These are phyloP conservation scores for Oryza glumipatula DNA, from an alignment of 176 grass and related monocot species.

Conservation along the genomic window DNA sequence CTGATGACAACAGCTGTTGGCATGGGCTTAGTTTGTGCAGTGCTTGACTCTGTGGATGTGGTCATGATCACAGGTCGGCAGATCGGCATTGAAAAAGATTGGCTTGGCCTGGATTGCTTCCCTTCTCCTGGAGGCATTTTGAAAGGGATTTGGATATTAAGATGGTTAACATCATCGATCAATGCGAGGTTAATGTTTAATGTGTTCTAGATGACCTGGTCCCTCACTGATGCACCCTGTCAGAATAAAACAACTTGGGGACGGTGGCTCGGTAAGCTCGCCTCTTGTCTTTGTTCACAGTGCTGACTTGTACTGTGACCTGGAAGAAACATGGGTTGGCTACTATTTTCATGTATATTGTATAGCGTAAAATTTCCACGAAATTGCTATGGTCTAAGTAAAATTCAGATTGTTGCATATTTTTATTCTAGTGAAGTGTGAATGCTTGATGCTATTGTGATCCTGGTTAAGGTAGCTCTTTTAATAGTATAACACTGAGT, in stretches of 20 bases:
- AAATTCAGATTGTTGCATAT: not conserved
- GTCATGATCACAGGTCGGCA: conserved; percentile 17
- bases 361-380: not conserved
- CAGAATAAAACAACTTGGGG: conserved; percentile 50
- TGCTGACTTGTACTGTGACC: conserved; percentile 41
- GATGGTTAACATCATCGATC: conserved; percentile 48
- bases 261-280: conserved; percentile 51
- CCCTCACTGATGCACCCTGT: conserved; percentile 40
- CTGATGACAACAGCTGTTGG: not conserved
- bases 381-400: not conserved
- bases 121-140: conserved; percentile 17
- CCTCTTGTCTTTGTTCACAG: conserved; percentile 41
- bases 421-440: not conserved
- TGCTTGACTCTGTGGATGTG: conserved; percentile 12
- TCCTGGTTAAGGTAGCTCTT: not conserved
- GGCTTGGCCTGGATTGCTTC: conserved; percentile 13
- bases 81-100: conserved; percentile 15
- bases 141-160: conserved; percentile 19
- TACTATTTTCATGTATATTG: too few relatives aligned
- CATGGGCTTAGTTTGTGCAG: conserved; percentile 10
- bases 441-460: not conserved
- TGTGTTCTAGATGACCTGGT: conserved; percentile 47
- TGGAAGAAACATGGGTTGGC: not conserved
- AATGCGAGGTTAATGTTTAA: conserved; percentile 39
- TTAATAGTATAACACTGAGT: not conserved